These are phyloP conservation scores for Oryza brachyantha DNA, from an alignment of 176 grass and related monocot species.

Conservation along the genomic window DNA sequence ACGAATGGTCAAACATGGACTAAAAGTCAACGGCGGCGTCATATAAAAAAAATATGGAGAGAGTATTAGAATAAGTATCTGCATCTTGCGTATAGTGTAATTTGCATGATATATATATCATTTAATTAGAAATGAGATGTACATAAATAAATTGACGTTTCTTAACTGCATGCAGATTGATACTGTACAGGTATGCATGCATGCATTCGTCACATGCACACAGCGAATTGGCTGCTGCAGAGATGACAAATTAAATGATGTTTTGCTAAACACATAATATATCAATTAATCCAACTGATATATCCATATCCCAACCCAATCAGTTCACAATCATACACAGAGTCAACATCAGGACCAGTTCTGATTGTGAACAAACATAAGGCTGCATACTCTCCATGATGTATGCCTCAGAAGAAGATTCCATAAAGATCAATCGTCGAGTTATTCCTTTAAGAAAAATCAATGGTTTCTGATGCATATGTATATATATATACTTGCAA, in stretches of 20 bases:
- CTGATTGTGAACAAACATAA: constrained; percentile 25
- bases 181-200: not conserved
- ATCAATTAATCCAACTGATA: not conserved
- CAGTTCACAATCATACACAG: not conserved
- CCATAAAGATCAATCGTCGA: not conserved
- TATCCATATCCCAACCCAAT: constrained; percentile 15
- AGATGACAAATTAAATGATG: not conserved
- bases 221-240: not conserved
- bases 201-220: not conserved
- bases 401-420: constrained; percentile 25
- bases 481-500: not conserved
- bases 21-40: too few species aligned
- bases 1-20: too few species aligned
- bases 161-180: not conserved
- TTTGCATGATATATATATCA: too few species aligned
- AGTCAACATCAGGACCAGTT: constrained; percentile 30
- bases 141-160: not conserved
- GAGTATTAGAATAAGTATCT: too few species aligned
- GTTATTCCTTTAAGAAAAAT: not conserved
- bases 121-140: not conserved
- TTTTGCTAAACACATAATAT: constrained; percentile 1
- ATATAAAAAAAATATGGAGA: too few species aligned
- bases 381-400: constrained; percentile 19
- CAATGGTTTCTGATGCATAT: not conserved
- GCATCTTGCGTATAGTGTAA: not conserved